Evolutionary conservation across 306 rosid species (phyloP).

Genomic region (Erythrophleum fordii): DNA sequence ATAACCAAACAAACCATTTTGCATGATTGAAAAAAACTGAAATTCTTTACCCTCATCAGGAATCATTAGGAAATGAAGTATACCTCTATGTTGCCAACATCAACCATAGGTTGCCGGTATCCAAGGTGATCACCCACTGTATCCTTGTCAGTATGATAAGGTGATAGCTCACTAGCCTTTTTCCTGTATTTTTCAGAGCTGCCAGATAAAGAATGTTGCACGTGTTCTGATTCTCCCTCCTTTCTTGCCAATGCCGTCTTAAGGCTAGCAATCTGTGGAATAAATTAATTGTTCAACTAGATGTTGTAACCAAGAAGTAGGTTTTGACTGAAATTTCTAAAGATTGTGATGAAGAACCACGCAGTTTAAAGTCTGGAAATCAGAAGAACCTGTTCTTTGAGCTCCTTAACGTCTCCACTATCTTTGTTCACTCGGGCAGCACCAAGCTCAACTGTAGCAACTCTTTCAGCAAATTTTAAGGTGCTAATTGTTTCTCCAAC

Average conservation of each 20-base stretch:
- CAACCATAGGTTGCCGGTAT: slow-evolving; percentile 61
- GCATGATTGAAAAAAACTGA: background rate
- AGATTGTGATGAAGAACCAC: slow-evolving; percentile 23
- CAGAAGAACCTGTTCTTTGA: slow-evolving; percentile 82
- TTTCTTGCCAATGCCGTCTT: slow-evolving; percentile 80
- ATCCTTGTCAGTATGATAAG: slow-evolving; percentile 57
- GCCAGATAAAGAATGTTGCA: slow-evolving; percentile 50
- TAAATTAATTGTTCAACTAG: slow-evolving; percentile 23
- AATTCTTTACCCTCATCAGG: background rate
- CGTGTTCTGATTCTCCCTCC: slow-evolving; percentile 57
- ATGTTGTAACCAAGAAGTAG: background rate
- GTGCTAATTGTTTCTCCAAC: slow-evolving; percentile 88
- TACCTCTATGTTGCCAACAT: slow-evolving; percentile 72
- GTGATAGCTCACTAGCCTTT: slow-evolving; percentile 60
- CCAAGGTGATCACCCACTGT: slow-evolving; percentile 36
- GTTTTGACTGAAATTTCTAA: background rate
- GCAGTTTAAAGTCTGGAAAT: background rate
- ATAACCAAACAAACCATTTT: slow-evolving; percentile 15
- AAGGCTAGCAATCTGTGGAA: slow-evolving; percentile 73
- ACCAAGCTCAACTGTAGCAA: slow-evolving; percentile 95
- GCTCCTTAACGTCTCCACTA: slow-evolving; percentile 80
- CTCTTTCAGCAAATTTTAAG: slow-evolving; percentile 95
- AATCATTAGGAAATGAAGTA: slow-evolving; percentile 14
- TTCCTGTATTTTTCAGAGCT: slow-evolving; percentile 64
- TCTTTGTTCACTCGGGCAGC: slow-evolving; percentile 95